phyloP scores from a whole-genome alignment of 2,329 filamentous ascomycete species.

The Lachnellula subtilissima region DNA sequence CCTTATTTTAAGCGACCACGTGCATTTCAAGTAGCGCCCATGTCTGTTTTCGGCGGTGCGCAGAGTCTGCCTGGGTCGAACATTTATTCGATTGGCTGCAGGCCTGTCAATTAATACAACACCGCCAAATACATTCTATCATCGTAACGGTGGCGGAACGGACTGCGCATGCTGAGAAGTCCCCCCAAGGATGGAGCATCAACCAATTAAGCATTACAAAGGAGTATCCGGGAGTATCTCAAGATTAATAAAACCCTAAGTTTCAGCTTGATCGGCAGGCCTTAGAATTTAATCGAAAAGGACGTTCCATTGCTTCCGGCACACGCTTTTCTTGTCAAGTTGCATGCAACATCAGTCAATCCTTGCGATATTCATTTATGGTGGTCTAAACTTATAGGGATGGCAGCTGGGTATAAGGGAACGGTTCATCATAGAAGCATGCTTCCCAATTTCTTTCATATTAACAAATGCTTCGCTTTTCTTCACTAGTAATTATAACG shows the following conservation, averaged over 20 bases:
- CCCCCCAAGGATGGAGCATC: too few relatives aligned
- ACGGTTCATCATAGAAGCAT: constrained; percentile 11
- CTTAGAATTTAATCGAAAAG: constrained; percentile 20
- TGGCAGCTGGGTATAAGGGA: constrained; percentile 27
- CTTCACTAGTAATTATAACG: neutral
- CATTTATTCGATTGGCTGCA: too few relatives aligned
- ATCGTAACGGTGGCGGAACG: too few relatives aligned
- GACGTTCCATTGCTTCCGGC: constrained; percentile 18
- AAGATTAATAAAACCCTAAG: constrained; percentile 17
- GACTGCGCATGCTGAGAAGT: too few relatives aligned
- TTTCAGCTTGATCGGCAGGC: constrained; percentile 15
- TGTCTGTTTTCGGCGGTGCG: too few relatives aligned
- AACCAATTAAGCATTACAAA: neutral
- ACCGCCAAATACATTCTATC: too few relatives aligned
- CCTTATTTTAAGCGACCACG: too few relatives aligned
- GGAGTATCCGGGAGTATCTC: constrained; percentile 17
- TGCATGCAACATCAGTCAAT: constrained; percentile 29
- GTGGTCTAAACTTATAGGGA: constrained; percentile 20
- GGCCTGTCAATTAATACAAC: too few relatives aligned
- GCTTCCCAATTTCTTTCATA: neutral
- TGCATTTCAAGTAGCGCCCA: too few relatives aligned
- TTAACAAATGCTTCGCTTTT: neutral
- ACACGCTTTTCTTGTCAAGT: constrained; percentile 26
- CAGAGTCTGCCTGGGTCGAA: too few relatives aligned
- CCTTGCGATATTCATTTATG: too few relatives aligned